Evolutionary conservation across 208 protist species (phyloP), one percentile per base, ranked within the genome.

Genomic region (Crithidia expoeki): DNA sequence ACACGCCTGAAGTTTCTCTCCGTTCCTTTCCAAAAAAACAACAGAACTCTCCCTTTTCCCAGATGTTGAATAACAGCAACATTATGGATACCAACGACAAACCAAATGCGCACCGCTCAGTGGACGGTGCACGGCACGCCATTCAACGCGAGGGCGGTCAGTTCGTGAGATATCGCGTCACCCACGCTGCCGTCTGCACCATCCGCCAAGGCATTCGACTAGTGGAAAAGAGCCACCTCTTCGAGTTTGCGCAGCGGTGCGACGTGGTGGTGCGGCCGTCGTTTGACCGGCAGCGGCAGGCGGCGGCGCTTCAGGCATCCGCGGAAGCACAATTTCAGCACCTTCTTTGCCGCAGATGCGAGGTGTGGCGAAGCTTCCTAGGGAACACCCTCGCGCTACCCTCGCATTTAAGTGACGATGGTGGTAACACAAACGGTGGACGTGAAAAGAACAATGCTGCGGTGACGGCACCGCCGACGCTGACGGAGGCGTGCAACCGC

Each of bases 81-180:
- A n/a, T n/a, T n/a, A n/a, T n/a, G n/a, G n/a, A n/a, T n/a, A 30
- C 25, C 12, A 33, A 7, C 36, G 36, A 42, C 36, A 42, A 6
- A 42, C 36, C 6, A 42, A 12, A 42, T 42, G 36, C 36, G 36
- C 10, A 42, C 6, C 6, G 36, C 10, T 12, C 36, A 42, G 36
- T 42, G 10, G 9, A 68, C 42, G 52, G 49, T 32, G 33, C 51
- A 42, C 73, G 77, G 47, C 71, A 82, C 46, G 64, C 84, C 17
- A 72, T 95, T 17, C 74, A 81, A 42, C 87, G 90, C 32, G 80
- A 90, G 59, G 88, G 90, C 0, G 90, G 85, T 2, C 82, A 90
- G 56, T 9, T 55, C 4, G 76, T 85, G 59, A 61, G 53, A 12
- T 95, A 86, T 57, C 38, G 44, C 64, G 65, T 74, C 38, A 76